A percentile compares a stretch with the other conserved stretches of the same genome.
Evolutionary conservation across 495 filamentous ascomycete genomes (phyloP).

Genomic region (Penicillium cosmopolitanum): DNA sequence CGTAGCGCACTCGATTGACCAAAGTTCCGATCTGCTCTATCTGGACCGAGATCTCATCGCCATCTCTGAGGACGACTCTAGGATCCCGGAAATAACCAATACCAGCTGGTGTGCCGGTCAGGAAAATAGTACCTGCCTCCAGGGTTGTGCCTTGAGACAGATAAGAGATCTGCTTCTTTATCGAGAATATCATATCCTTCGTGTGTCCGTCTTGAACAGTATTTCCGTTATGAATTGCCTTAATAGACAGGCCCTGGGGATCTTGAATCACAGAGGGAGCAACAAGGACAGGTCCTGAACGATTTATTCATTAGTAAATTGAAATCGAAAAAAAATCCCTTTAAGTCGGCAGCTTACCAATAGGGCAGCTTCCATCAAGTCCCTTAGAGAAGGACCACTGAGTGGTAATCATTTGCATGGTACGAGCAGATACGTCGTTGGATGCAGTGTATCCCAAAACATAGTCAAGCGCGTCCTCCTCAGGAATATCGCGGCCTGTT

Average conservation of each 20-base stretch:
- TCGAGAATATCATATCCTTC: conserved; percentile 40
- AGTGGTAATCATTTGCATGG: conserved; percentile 32
- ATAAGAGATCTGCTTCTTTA: conserved; percentile 36
- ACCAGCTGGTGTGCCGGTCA: conserved; percentile 48
- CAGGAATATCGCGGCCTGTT: conserved; percentile 41
- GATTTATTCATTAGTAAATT: not conserved
- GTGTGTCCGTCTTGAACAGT: conserved; percentile 21
- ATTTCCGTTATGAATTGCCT: conserved; percentile 16
- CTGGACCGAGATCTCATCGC: conserved; percentile 56
- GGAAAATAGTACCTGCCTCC: conserved; percentile 38
- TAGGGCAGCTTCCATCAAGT: conserved; percentile 39
- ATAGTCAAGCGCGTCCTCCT: conserved; percentile 44
- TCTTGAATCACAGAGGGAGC: conserved; percentile 36
- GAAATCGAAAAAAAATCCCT: not conserved
- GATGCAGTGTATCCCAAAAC: conserved; percentile 46
- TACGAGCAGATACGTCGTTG: conserved; percentile 47
- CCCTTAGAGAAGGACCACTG: conserved; percentile 54
- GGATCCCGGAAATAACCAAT: conserved; percentile 48
- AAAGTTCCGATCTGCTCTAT: conserved; percentile 43
- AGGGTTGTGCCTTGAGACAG: conserved; percentile 48
- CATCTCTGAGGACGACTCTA: conserved; percentile 52
- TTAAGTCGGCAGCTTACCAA: conserved; percentile 22
- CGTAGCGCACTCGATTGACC: conserved; percentile 34
- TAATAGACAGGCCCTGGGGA: conserved; percentile 13
- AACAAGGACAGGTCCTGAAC: conserved; percentile 42